A percentile compares a stretch with the other conserved stretches of the same genome.
Evolutionary conservation across 2,329 filamentous ascomycete genomes (phyloP).

Genomic region (Trichoderma sp.): DNA sequence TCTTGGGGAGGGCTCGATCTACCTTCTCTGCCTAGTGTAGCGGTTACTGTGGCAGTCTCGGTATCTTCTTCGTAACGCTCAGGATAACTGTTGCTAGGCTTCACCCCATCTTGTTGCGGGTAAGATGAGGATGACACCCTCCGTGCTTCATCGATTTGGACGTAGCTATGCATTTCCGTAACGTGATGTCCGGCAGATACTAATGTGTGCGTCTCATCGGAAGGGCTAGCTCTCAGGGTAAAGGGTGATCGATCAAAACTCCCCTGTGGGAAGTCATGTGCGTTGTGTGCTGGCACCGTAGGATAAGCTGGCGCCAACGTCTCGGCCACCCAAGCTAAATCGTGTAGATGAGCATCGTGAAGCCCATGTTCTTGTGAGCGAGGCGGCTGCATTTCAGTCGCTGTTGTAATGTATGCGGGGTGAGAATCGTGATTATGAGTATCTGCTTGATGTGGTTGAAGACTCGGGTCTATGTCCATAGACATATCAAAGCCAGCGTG

Average conservation of each 20-base stretch:
- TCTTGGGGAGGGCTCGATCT: conserved; percentile 4
- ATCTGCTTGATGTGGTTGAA: conserved; percentile 19
- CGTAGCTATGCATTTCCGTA: not conserved
- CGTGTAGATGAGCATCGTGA: not conserved
- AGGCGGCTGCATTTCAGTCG: not conserved
- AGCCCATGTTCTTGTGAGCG: not conserved
- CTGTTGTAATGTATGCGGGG: not conserved
- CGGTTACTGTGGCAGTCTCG: conserved; percentile 15
- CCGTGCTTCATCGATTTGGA: not conserved
- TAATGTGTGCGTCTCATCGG: not conserved
- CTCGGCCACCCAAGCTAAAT: conserved; percentile 3
- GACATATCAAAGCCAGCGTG: conserved; percentile 9
- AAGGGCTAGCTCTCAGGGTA: not conserved
- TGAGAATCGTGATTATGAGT: not conserved
- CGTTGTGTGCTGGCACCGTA: not conserved
- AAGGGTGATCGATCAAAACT: conserved; percentile 12
- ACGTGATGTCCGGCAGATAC: not conserved
- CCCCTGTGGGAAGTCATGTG: not conserved
- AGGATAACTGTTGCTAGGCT: not conserved
- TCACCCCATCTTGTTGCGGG: not conserved
- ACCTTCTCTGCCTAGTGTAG: conserved; percentile 9
- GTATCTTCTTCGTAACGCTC: conserved; percentile 9
- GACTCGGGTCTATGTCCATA: conserved; percentile 24
- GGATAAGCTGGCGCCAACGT: not conserved
- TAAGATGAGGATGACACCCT: not conserved